phyloP scores from a whole-genome alignment of 116 monocot genomes.

The Papilionanthe hybrid region DNA sequence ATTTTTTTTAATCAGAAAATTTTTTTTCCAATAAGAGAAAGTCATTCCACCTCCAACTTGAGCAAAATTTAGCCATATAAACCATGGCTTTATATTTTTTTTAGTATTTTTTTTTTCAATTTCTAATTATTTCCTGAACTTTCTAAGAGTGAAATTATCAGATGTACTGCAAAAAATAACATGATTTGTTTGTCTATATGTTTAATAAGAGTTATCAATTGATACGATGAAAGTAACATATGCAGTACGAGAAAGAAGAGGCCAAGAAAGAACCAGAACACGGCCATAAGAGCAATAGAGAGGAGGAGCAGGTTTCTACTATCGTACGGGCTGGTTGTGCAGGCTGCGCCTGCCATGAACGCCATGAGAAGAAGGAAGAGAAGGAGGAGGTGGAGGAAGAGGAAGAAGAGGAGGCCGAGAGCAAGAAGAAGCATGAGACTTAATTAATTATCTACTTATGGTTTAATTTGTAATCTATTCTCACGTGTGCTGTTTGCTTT shows the following conservation, averaged over 20 bases:
- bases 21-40: background rate
- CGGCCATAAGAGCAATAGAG: slow-evolving; percentile 47
- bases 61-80: background rate
- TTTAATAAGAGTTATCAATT: background rate
- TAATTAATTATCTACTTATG: too few relatives aligned
- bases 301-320: slow-evolving; percentile 41
- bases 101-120: background rate
- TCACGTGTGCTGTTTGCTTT: background rate
- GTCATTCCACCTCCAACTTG: background rate
- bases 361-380: slow-evolving; percentile 47
- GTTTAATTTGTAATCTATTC: background rate
- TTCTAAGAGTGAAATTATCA: too few relatives aligned
- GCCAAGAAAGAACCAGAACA: slow-evolving; percentile 50
- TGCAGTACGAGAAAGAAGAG: slow-evolving; percentile 52
- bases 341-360: slow-evolving; percentile 52
- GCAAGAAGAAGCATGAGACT: slow-evolving; percentile 34
- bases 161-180: too few relatives aligned
- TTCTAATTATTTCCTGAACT: too few relatives aligned
- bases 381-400: slow-evolving; percentile 37
- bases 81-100: background rate
- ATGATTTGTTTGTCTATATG: too few relatives aligned
- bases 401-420: slow-evolving; percentile 31
- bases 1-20: background rate
- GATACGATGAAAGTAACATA: background rate
- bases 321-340: slow-evolving; percentile 37